Percentiles rank a stretch among this genome's conserved stretches.
Conservation (phyloP, 306 rosid species). For the Adenanthera pavonina region DNA sequence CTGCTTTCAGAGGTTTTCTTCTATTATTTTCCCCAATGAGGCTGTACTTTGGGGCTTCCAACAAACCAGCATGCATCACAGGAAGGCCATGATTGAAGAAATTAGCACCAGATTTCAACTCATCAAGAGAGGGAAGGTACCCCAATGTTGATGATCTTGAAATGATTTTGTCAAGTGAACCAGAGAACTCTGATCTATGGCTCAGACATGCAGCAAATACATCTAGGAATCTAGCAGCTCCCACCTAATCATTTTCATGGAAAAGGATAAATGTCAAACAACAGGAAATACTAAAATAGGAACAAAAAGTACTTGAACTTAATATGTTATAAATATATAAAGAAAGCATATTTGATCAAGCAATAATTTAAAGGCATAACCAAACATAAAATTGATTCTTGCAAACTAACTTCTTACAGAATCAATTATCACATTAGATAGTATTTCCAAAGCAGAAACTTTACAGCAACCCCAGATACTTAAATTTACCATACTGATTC, state of each 20-base stretch:
- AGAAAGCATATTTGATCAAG: slow-evolving; percentile 2
- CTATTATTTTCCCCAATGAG: slow-evolving; percentile 54
- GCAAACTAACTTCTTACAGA: neutral
- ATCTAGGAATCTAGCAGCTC: slow-evolving; percentile 81
- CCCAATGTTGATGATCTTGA: slow-evolving; percentile 64
- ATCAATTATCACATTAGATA: neutral
- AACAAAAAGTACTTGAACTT: slow-evolving; percentile 20
- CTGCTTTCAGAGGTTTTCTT: slow-evolving; percentile 40
- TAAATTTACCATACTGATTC: neutral
- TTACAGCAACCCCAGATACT: neutral
- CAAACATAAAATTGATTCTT: neutral
- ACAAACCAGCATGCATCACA: slow-evolving; percentile 46
- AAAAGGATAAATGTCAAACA: slow-evolving; percentile 35
- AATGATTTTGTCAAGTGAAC: slow-evolving; percentile 71
- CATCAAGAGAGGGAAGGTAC: slow-evolving; percentile 77
- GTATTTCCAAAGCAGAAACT: neutral
- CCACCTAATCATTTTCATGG: slow-evolving; percentile 59
- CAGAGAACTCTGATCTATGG: slow-evolving; percentile 80
- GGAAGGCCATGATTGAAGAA: slow-evolving; percentile 49
- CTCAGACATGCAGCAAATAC: slow-evolving; percentile 75
- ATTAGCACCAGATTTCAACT: slow-evolving; percentile 74
- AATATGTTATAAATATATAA: slow-evolving; percentile 24
- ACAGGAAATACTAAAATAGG: slow-evolving; percentile 31
- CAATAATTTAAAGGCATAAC: slow-evolving; percentile 15
- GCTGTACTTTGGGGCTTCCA: slow-evolving; percentile 47